Conservation (phyloP, 139 green algal species). For the Chlorella sp. region DNA sequence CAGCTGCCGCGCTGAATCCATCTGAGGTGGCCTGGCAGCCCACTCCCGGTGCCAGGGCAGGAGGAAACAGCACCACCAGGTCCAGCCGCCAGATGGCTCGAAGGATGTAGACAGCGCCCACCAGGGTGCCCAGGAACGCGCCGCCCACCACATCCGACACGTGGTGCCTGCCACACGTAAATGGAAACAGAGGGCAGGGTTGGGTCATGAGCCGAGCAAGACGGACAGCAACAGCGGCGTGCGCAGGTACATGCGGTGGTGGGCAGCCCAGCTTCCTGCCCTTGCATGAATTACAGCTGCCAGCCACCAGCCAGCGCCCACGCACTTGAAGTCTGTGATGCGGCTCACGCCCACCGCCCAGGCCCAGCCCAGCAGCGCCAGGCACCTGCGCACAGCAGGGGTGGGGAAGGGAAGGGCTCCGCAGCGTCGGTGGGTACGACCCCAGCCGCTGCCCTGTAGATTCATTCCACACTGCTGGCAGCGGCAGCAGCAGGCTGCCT, state of each 20-base stretch:
- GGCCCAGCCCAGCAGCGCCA: constrained; percentile 20
- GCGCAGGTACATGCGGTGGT: neutral
- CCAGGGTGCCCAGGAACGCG: constrained; percentile 35
- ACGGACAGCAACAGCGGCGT: neutral
- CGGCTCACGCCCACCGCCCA: constrained; percentile 44
- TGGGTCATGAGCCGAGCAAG: neutral
- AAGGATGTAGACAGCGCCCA: constrained; percentile 23
- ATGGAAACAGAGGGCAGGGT: neutral
- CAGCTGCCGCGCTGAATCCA: no score
- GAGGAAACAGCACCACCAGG: neutral
- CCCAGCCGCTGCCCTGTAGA: no score
- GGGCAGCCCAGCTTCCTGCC: neutral
- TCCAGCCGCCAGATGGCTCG: constrained; percentile 5
- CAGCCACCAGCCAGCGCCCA: neutral
- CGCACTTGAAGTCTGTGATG: constrained; percentile 44
- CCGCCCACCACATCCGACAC: constrained; percentile 35
- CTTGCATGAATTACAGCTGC: neutral
- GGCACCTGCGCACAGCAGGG: neutral
- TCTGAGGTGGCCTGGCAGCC: neutral
- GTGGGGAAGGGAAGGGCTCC: no score
- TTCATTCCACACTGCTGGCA: no score
- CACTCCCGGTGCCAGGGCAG: neutral
- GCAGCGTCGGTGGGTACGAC: no score
- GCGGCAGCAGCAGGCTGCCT: no score
- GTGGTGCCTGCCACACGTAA: neutral